phyloP scores from a whole-genome alignment of 257 asterid genomes.

The Petrea volubilis region DNA sequence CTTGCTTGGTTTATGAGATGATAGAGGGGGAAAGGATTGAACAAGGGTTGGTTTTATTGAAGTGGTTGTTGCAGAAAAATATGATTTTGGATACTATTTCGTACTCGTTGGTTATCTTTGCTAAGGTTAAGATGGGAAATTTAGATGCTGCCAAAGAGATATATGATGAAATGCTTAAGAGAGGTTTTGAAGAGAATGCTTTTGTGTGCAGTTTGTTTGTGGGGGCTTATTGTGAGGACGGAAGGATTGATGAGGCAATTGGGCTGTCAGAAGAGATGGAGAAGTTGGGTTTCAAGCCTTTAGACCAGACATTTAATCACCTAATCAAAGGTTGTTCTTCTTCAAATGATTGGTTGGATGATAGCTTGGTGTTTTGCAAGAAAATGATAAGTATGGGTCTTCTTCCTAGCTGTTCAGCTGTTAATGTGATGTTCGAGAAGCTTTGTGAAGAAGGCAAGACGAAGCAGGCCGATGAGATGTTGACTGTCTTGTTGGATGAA shows the following conservation, averaged over 20 bases:
- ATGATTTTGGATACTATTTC: conserved; percentile 63
- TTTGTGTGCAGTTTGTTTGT: conserved; percentile 56
- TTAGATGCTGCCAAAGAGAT: conserved; percentile 55
- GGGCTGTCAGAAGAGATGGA: conserved; percentile 58
- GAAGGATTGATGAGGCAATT: conserved; percentile 55
- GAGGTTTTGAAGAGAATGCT: conserved; percentile 73
- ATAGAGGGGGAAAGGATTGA: conserved; percentile 53
- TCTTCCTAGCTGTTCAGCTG: conserved; percentile 50
- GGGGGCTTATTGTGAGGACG: conserved; percentile 50
- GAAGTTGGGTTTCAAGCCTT: conserved; percentile 48
- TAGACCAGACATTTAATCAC: conserved; percentile 48
- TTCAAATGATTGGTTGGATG: conserved; percentile 47
- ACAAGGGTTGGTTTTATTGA: conserved; percentile 56
- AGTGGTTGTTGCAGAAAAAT: conserved; percentile 62
- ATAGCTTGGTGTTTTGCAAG: conserved; percentile 55
- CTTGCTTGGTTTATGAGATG: conserved; percentile 65
- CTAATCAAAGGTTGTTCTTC: conserved; percentile 66
- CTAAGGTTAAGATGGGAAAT: conserved; percentile 68
- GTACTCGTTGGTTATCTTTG: conserved; percentile 60
- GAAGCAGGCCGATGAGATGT: conserved; percentile 54
- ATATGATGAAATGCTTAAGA: conserved; percentile 62
- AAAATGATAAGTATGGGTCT: conserved; percentile 47
- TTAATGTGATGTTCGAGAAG: conserved; percentile 50
- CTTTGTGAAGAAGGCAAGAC: conserved; percentile 55
- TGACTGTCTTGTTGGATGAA: conserved; percentile 59